These are phyloP conservation scores for Onygenales sp. DNA, from an alignment of 2,329 filamentous ascomycete genomes.

Conservation along the genomic window DNA sequence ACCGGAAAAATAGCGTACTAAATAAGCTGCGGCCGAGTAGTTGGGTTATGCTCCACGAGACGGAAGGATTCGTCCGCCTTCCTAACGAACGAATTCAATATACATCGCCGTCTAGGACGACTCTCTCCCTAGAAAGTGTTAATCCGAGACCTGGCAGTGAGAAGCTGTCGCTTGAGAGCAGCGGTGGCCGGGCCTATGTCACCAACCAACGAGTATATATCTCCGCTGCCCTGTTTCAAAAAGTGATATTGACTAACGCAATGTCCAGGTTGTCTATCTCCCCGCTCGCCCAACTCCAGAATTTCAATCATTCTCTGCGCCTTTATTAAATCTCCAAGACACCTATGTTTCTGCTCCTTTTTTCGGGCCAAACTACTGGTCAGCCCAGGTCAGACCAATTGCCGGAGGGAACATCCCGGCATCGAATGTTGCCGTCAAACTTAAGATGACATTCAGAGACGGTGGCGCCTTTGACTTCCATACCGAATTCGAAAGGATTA, in stretches of 20 bases:
- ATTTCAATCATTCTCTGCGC: conserved; percentile 81
- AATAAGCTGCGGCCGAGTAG: conserved; percentile 32
- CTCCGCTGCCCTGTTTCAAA: conserved; percentile 17
- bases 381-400: conserved; percentile 68
- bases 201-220: conserved; percentile 70
- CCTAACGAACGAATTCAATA: conserved; percentile 75
- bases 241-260: not conserved
- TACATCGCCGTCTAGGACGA: conserved; percentile 69
- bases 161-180: conserved; percentile 61
- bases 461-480: conserved; percentile 93
- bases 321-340: conserved; percentile 79
- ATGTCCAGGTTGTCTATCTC: conserved; percentile 69
- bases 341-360: conserved; percentile 79
- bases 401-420: conserved; percentile 73
- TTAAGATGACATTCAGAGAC: conserved; percentile 86
- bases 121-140: conserved; percentile 62
- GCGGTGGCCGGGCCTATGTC: conserved; percentile 65
- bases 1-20: conserved; percentile 11
- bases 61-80: conserved; percentile 67
- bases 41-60: conserved; percentile 86
- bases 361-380: conserved; percentile 90
- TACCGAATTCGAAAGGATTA: conserved; percentile 69
- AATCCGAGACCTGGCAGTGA: conserved; percentile 55
- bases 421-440: conserved; percentile 61
- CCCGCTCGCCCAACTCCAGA: conserved; percentile 57